Conservation (phyloP, 2,329 filamentous ascomycete species). For the Hypoxylon sp. region DNA sequence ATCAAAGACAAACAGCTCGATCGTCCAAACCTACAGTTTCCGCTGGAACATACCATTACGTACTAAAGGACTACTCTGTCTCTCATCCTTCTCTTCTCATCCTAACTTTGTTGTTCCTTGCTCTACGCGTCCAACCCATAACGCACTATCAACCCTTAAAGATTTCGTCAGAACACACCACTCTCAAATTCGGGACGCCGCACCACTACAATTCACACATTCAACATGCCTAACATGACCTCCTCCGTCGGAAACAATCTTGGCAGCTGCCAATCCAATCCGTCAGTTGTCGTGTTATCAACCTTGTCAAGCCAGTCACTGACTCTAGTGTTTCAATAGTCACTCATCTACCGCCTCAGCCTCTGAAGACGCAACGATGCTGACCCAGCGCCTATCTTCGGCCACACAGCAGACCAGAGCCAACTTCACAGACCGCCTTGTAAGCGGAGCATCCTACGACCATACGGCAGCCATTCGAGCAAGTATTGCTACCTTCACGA, state of each 20-base stretch:
- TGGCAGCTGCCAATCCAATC: constrained; percentile 13
- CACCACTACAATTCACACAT: constrained; percentile 18
- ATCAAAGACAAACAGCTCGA: constrained; percentile 14
- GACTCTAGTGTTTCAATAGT: constrained; percentile 29
- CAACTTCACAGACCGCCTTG: constrained; percentile 23
- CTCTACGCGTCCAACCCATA: not conserved
- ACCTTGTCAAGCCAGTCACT: not conserved
- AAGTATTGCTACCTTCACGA: constrained; percentile 5
- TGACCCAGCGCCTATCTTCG: constrained; percentile 2
- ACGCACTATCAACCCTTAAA: not conserved
- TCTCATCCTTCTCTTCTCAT: not conserved
- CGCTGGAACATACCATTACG: not conserved
- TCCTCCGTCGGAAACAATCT: constrained; percentile 28
- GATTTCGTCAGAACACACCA: not conserved
- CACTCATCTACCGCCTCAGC: constrained; percentile 24
- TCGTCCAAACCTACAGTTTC: not conserved
- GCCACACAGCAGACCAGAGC: not conserved
- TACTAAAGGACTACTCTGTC: not conserved
- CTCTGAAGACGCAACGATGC: constrained; percentile 14
- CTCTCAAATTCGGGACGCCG: not conserved
- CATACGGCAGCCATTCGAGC: constrained; percentile 12
- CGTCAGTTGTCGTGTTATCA: constrained; percentile 22
- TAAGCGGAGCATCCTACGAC: constrained; percentile 16
- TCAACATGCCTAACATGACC: constrained; percentile 20
- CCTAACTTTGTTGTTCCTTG: not conserved